These are phyloP conservation scores for Ceriops decandra DNA, from an alignment of 345 rosid genomes.

Conservation along the genomic window DNA sequence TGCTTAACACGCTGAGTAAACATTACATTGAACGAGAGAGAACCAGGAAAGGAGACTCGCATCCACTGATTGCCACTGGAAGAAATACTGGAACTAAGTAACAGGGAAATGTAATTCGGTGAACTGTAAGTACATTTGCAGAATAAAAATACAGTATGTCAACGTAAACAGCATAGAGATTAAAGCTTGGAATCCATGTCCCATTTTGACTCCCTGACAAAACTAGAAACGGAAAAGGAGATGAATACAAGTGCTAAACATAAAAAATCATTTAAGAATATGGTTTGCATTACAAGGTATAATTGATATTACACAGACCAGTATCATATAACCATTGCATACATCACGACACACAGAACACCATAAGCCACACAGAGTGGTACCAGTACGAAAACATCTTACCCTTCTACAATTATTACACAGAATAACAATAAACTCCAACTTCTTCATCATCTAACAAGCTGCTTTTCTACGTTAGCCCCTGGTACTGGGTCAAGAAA, in stretches of 20 bases:
- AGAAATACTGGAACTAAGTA: too few species aligned
- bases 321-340: background rate
- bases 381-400: constrained; percentile 13
- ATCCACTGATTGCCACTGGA: too few species aligned
- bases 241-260: background rate
- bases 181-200: too few species aligned
- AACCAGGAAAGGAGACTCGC: too few species aligned
- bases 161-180: too few species aligned
- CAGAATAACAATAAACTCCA: constrained; percentile 13
- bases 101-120: too few species aligned
- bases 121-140: too few species aligned
- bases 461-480: constrained; percentile 29
- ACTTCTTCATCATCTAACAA: constrained; percentile 25
- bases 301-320: constrained; percentile 13
- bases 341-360: constrained; percentile 16
- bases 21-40: too few species aligned
- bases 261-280: constrained; percentile 9
- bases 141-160: too few species aligned
- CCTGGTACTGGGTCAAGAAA: constrained; percentile 28
- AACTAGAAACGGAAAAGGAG: too few species aligned
- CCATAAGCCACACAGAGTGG: constrained; percentile 12
- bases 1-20: too few species aligned
- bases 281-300: background rate
- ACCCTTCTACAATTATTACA: constrained; percentile 20
- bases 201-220: too few species aligned